These are phyloP conservation scores for Pyrenopolyporus hunteri DNA, from an alignment of 495 filamentous ascomycete species.

Conservation along the genomic window DNA sequence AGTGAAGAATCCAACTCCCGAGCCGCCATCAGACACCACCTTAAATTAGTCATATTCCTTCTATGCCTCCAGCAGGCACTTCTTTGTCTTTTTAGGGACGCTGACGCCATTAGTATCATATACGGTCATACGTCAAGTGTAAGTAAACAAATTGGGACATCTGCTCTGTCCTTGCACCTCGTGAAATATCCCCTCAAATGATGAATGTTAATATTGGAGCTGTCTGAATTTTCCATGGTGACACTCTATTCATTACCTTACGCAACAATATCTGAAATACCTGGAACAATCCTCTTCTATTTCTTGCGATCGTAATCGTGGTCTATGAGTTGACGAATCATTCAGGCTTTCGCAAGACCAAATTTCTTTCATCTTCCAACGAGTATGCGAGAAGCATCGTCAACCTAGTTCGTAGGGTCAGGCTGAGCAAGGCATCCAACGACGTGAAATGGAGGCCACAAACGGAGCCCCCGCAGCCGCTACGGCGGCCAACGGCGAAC, in stretches of 20 bases:
- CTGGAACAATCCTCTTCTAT: neutral
- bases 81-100: too few species aligned
- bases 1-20: too few species aligned
- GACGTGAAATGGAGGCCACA: conserved; percentile 43
- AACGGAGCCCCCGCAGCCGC: conserved; percentile 38
- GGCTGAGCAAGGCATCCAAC: neutral
- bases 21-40: too few species aligned
- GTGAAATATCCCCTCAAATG: conserved; percentile 35
- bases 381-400: conserved; percentile 20
- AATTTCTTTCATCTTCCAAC: neutral
- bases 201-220: conserved; percentile 87
- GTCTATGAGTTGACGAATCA: conserved; percentile 6
- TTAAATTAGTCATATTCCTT: too few species aligned
- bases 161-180: neutral
- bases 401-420: conserved; percentile 21
- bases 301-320: neutral
- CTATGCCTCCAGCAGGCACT: too few species aligned
- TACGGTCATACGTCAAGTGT: conserved; percentile 1
- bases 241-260: conserved; percentile 54
- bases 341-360: neutral
- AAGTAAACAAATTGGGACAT: conserved; percentile 1
- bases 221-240: conserved; percentile 79
- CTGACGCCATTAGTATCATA: too few species aligned
- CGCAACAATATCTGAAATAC: conserved; percentile 58
- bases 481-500: conserved; percentile 49